phyloP scores from a whole-genome alignment of 371 early-diverging fungal species.

The Capillidium rhysosporum region DNA sequence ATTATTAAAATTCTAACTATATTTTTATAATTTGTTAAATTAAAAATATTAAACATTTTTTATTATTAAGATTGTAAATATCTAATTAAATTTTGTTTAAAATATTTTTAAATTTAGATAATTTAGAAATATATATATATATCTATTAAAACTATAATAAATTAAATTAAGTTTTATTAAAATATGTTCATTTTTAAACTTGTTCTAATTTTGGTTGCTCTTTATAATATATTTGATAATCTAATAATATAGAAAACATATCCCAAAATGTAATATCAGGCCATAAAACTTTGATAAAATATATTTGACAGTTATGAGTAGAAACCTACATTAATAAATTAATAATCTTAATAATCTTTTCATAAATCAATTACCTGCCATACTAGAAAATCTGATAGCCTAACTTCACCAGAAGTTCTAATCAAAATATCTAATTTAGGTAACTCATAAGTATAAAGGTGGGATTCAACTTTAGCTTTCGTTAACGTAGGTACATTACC shows the following conservation, averaged over 20 bases:
- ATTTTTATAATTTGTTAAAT: no score
- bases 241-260: slow-evolving; percentile 56
- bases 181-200: no score
- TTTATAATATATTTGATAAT: slow-evolving; percentile 36
- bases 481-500: slow-evolving; percentile 19
- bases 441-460: slow-evolving; percentile 43
- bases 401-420: slow-evolving; percentile 91
- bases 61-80: no score
- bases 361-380: slow-evolving; percentile 51
- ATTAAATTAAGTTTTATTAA: no score
- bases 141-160: no score
- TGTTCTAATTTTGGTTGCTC: no score
- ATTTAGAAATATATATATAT: no score
- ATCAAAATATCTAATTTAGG: slow-evolving; percentile 86
- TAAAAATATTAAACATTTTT: no score
- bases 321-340: slow-evolving; percentile 11
- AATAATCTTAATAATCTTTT: not conserved
- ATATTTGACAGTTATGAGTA: slow-evolving; percentile 45
- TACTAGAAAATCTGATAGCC: slow-evolving; percentile 93
- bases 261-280: slow-evolving; percentile 84
- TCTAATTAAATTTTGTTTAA: no score
- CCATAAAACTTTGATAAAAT: slow-evolving; percentile 79
- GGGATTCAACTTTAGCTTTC: slow-evolving; percentile 31
- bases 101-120: no score
- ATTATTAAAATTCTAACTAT: no score